Evolutionary conservation across 352 stramenopile species (phyloP).

Genomic region (Phytopythium boreale): DNA sequence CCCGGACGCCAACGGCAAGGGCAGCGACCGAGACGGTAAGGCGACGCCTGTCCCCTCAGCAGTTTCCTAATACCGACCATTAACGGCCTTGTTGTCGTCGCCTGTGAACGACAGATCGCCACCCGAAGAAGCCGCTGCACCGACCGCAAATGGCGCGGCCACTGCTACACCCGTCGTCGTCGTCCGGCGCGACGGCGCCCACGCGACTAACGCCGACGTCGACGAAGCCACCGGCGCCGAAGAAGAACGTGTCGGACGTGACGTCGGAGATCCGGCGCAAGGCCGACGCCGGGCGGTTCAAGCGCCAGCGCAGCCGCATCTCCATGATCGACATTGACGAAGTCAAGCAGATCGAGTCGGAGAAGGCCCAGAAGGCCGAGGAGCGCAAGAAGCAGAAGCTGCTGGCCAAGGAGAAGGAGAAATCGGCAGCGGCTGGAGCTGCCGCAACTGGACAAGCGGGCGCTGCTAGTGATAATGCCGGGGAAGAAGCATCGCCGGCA

Average conservation of each 20-base stretch:
- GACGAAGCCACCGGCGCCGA: slow-evolving; percentile 32
- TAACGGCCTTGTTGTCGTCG: neutral
- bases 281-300: slow-evolving; percentile 77
- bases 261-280: slow-evolving; percentile 83
- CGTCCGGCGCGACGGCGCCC: slow-evolving; percentile 12
- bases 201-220: slow-evolving; percentile 25
- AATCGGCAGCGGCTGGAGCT: slow-evolving; percentile 10
- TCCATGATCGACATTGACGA: slow-evolving; percentile 89
- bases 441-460: neutral
- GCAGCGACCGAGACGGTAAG: slow-evolving; percentile 18
- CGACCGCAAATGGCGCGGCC: slow-evolving; percentile 43
- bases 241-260: slow-evolving; percentile 67
- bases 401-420: slow-evolving; percentile 34
- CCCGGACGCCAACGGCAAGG: slow-evolving; percentile 27
- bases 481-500: neutral
- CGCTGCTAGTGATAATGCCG: neutral
- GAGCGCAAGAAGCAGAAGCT: slow-evolving; percentile 77
- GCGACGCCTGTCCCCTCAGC: neutral
- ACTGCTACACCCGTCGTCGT: slow-evolving; percentile 14
- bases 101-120: slow-evolving; percentile 3
- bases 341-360: slow-evolving; percentile 85
- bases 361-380: slow-evolving; percentile 83
- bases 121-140: slow-evolving; percentile 41
- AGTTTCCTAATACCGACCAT: no score
- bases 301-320: slow-evolving; percentile 79